These are phyloP conservation scores for Lepidium aucheri DNA, from an alignment of 345 rosid species.

Conservation along the genomic window DNA sequence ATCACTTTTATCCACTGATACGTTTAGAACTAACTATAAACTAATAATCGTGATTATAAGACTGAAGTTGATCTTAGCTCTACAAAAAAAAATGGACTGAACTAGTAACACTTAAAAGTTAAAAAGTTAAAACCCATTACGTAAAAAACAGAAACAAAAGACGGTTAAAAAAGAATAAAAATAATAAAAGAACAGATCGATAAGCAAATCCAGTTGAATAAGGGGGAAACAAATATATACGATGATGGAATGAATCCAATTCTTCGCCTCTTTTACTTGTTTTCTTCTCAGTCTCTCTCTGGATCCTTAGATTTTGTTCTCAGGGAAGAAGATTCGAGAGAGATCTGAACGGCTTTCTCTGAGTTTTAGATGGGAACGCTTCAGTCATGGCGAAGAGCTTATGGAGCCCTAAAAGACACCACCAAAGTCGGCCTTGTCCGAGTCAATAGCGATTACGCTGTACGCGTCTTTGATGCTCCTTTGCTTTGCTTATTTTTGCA, in stretches of 20 bases:
- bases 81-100: background rate
- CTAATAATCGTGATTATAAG: background rate
- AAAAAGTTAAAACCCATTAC: no score
- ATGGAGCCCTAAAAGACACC: constrained; percentile 80
- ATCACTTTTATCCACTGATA: background rate
- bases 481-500: background rate
- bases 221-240: background rate
- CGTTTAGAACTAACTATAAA: background rate
- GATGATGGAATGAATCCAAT: constrained; percentile 8
- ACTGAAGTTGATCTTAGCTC: background rate
- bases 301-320: background rate
- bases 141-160: background rate
- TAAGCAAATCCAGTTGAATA: background rate
- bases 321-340: constrained; percentile 1
- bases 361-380: constrained; percentile 54
- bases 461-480: constrained; percentile 13
- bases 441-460: constrained; percentile 86
- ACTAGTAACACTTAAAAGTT: background rate
- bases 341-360: constrained; percentile 21
- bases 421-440: constrained; percentile 96
- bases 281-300: constrained; percentile 9
- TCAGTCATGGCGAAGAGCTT: constrained; percentile 80
- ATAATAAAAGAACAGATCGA: background rate
- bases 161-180: background rate
- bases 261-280: background rate